Evolutionary conservation across 768 basidiomycete genomes (phyloP).

Genomic region (Clathrus columnatus): DNA sequence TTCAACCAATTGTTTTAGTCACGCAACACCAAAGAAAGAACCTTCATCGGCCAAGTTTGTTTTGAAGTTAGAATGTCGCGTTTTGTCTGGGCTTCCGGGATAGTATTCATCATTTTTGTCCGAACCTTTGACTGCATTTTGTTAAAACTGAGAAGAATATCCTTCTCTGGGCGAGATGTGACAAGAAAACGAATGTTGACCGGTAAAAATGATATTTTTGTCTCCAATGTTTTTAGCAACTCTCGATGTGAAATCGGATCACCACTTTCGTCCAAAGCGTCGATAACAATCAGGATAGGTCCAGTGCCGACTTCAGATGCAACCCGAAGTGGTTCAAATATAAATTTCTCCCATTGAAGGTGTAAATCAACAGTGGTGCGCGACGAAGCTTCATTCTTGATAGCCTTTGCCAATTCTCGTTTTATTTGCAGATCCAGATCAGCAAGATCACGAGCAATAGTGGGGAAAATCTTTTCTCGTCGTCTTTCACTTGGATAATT

Average conservation of each 20-base stretch:
- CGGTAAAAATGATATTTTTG: background rate
- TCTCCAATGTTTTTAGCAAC: background rate
- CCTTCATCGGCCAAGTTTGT: too few species aligned
- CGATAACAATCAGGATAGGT: background rate
- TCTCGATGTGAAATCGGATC: background rate
- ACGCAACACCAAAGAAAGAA: background rate
- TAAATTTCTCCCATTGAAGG: too few species aligned
- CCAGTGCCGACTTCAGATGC: too few species aligned
- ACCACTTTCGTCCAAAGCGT: background rate
- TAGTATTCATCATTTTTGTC: background rate
- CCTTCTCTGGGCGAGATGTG: background rate
- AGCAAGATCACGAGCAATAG: slow-evolving; percentile 11
- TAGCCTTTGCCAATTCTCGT: background rate
- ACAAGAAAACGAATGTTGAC: background rate
- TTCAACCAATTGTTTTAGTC: background rate
- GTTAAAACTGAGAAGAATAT: background rate
- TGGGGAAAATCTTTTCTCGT: background rate
- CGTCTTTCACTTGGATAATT: background rate
- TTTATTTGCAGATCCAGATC: background rate
- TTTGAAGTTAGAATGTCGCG: background rate
- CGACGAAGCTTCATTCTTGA: background rate
- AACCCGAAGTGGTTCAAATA: too few species aligned
- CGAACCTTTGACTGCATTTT: background rate
- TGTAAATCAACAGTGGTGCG: background rate
- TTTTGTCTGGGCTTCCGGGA: background rate